Percentiles rank a stretch among this genome's conserved stretches.
Evolutionary conservation across 2,329 filamentous ascomycete species (phyloP).

Genomic region (Diaporthe caulivora): DNA sequence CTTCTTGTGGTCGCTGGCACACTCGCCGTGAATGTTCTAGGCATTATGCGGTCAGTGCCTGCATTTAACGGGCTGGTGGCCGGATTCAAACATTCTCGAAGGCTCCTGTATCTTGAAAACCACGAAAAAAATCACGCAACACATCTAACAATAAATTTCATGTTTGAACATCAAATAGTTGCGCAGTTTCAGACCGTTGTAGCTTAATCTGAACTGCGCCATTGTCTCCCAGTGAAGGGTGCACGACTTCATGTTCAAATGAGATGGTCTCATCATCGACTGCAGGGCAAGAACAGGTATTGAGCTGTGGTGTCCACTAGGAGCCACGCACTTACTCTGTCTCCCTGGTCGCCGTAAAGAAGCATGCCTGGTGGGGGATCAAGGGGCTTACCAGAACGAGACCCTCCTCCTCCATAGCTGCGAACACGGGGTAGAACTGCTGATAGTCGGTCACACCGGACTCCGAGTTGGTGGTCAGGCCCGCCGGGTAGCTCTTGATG

Average conservation of each 20-base stretch:
- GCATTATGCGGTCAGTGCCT: constrained; percentile 62
- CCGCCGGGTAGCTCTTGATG: constrained; percentile 77
- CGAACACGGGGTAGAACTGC: constrained; percentile 82
- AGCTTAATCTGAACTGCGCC: constrained; percentile 28
- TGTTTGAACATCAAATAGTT: neutral
- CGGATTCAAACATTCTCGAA: neutral
- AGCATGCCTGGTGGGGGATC: neutral
- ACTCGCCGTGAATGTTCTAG: constrained; percentile 89
- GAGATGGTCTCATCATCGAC: constrained; percentile 17
- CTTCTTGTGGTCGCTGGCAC: constrained; percentile 58
- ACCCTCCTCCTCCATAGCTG: constrained; percentile 87
- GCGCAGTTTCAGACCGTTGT: constrained; percentile 30
- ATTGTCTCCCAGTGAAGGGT: constrained; percentile 28
- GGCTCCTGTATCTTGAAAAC: neutral
- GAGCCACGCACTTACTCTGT: neutral
- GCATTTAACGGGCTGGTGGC: neutral
- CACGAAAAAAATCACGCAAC: neutral
- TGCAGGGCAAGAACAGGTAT: neutral
- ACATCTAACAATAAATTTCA: neutral
- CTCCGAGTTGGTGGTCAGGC: constrained; percentile 75
- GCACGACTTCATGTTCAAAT: constrained; percentile 20
- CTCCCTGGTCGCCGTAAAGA: neutral
- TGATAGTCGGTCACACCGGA: constrained; percentile 79
- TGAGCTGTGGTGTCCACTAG: neutral
- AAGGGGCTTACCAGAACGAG: constrained; percentile 57